These are phyloP conservation scores for Toxicodendron radicans DNA, from an alignment of 345 rosid species.

Conservation along the genomic window DNA sequence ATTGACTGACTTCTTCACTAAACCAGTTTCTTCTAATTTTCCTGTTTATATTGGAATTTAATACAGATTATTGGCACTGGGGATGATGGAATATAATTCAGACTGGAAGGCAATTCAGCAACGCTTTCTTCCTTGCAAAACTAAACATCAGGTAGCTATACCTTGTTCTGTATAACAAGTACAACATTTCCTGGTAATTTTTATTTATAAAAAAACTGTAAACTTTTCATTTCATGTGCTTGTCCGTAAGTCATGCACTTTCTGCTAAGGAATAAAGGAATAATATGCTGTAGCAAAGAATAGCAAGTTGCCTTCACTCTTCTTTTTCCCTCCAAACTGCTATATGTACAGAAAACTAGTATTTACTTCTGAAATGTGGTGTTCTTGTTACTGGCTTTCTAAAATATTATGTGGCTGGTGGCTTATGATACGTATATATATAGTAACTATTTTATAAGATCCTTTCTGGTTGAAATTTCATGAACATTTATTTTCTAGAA, in stretches of 20 bases:
- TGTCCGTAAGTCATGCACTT: constrained; percentile 1
- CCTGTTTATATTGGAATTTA: constrained; percentile 13
- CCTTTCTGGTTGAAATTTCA: background rate
- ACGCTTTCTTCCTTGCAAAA: constrained; percentile 95
- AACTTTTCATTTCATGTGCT: background rate
- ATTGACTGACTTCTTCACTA: constrained; percentile 4
- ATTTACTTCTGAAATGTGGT: constrained; percentile 1
- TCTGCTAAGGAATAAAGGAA: constrained; percentile 6
- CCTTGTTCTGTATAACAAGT: background rate
- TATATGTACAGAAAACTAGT: background rate
- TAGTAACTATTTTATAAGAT: background rate
- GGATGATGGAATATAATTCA: constrained; percentile 81
- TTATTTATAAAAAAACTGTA: background rate
- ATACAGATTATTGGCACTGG: constrained; percentile 81
- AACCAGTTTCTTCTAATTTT: background rate
- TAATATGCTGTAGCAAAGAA: constrained; percentile 1
- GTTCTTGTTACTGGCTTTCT: background rate
- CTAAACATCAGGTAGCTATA: constrained; percentile 80
- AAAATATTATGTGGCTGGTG: background rate
- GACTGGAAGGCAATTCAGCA: constrained; percentile 95
- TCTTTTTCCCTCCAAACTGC: background rate
- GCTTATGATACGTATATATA: background rate
- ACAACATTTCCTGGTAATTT: background rate
- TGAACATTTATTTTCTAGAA: background rate
- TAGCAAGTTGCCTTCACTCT: background rate